These are phyloP conservation scores for Ascochyta viciae-villosae DNA, from an alignment of 2,329 filamentous ascomycete genomes.

Conservation along the genomic window DNA sequence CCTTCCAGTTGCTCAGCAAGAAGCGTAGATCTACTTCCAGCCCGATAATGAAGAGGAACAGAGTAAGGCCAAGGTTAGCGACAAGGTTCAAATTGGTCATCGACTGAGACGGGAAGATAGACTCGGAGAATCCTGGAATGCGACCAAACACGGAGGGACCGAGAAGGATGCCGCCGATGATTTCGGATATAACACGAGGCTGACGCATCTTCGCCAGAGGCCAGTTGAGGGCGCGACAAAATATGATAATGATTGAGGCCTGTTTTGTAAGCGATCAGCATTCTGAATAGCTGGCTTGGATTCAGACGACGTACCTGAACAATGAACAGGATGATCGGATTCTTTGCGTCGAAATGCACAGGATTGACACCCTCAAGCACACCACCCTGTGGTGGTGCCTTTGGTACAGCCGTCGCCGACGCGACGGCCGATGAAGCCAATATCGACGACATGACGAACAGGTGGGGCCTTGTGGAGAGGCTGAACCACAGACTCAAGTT, in stretches of 20 bases:
- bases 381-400: conserved; percentile 65
- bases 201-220: conserved; percentile 79
- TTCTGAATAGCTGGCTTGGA: neutral
- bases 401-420: conserved; percentile 25
- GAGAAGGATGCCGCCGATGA: conserved; percentile 82
- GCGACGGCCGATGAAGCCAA: conserved; percentile 26
- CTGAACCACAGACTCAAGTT: conserved; percentile 7
- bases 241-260: conserved; percentile 75
- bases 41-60: conserved; percentile 88
- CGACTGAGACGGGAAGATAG: conserved; percentile 79
- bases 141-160: conserved; percentile 88
- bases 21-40: conserved; percentile 85
- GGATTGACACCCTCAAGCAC: conserved; percentile 76
- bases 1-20: conserved; percentile 79
- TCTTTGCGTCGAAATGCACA: conserved; percentile 70
- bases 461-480: conserved; percentile 7
- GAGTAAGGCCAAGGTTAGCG: conserved; percentile 81
- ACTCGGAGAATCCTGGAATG: conserved; percentile 76
- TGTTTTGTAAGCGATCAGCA: conserved; percentile 44
- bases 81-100: conserved; percentile 79
- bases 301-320: conserved; percentile 65
- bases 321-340: conserved; percentile 78
- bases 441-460: conserved; percentile 35
- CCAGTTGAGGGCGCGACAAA: conserved; percentile 77
- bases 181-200: conserved; percentile 83